A percentile compares a stretch with the other conserved stretches of the same genome.
These are phyloP conservation scores for Paraconiothyrium brasiliense DNA, from an alignment of 2,329 filamentous ascomycete genomes.

Conservation along the genomic window DNA sequence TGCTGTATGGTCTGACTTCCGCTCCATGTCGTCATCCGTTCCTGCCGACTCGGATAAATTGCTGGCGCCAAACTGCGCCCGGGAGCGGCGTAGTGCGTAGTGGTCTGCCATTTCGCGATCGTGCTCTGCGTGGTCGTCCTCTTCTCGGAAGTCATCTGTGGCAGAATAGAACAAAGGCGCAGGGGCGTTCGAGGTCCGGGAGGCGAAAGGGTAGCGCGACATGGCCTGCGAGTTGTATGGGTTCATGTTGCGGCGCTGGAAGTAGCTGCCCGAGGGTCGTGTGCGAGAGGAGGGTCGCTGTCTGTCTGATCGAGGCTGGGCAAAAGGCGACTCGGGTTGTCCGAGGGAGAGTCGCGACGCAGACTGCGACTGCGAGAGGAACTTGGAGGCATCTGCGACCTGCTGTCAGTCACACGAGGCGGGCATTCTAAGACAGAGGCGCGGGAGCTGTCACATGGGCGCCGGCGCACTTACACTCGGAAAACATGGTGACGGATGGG, in stretches of 20 bases:
- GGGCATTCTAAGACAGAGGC: constrained; percentile 38
- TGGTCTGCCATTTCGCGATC: constrained; percentile 93
- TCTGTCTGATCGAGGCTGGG: constrained; percentile 59
- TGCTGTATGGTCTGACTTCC: constrained; percentile 57
- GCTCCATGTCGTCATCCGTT: constrained; percentile 73
- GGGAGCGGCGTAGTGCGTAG: constrained; percentile 88
- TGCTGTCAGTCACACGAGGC: constrained; percentile 56
- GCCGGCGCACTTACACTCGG: constrained; percentile 76
- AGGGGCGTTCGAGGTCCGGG: constrained; percentile 77
- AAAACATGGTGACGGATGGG: constrained; percentile 70
- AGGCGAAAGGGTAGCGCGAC: constrained; percentile 80
- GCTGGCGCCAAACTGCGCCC: constrained; percentile 85
- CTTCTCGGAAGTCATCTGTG: constrained; percentile 88
- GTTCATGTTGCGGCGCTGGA: constrained; percentile 67
- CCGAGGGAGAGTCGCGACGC: constrained; percentile 86
- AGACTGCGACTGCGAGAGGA: constrained; percentile 98
- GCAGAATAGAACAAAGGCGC: constrained; percentile 95
- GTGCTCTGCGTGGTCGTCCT: constrained; percentile 91
- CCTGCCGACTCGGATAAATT: constrained; percentile 87
- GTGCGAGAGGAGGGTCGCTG: constrained; percentile 57
- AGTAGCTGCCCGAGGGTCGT: constrained; percentile 59
- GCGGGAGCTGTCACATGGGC: constrained; percentile 43
- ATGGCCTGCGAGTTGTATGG: constrained; percentile 78
- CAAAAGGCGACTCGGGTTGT: constrained; percentile 59
- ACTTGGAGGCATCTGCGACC: constrained; percentile 86